Base-by-base conservation (phyloP, 495 filamentous ascomycete species). In the Trypethelium eluteriae region DNA sequence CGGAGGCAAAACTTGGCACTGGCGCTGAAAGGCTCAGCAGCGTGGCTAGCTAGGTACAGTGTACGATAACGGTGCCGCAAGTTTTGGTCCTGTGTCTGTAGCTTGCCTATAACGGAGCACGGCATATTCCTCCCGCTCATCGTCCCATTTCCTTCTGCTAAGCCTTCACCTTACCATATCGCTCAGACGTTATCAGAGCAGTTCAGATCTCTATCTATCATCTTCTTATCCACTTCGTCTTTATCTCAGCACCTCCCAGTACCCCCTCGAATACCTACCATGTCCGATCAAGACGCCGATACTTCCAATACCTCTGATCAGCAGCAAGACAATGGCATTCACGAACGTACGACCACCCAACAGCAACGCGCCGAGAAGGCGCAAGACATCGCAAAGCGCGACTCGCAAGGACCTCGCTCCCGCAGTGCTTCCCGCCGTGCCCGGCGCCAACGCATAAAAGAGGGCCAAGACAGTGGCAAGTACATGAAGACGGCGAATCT, bases 401-500 rank as follows among this genome's bases (percentile, higher is more conserved):
- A 59, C 14, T n/a, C 25, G 5, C 53, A 59, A 18, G 53, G 53
- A 11, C 53, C 73, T 18, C 75, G 74, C 38, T 78, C 77, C 1
- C 74, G 77, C 12, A 75, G 72, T 10, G 36, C 64, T 1, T 78
- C 76, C 0, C 75, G 77, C 2, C 75, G 75, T 2, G 76, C 70
- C 67, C 76, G 77, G 9, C 74, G 77, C 16, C 70, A 75, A 49
- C 77, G 77, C 57, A 74, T 79, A 67, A 57, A 70, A 36, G 62
- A 78, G 46, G 73, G 65, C 56, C 68, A 71, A 7, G 64, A 75
- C 41, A 73, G 75, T 10, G 75, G 75, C 67, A 78, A 77, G 68
- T 76, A 76, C 73, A 79, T 79, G 77, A 75, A 76, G 71, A 79
- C 77, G 18, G 65, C 68, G 35, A 70, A 69, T 2, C 66, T 79